Percentiles rank a stretch among this genome's conserved stretches.
Evolutionary conservation across 2,329 filamentous ascomycete species (phyloP).

Genomic region (Ilyonectria destructans): DNA sequence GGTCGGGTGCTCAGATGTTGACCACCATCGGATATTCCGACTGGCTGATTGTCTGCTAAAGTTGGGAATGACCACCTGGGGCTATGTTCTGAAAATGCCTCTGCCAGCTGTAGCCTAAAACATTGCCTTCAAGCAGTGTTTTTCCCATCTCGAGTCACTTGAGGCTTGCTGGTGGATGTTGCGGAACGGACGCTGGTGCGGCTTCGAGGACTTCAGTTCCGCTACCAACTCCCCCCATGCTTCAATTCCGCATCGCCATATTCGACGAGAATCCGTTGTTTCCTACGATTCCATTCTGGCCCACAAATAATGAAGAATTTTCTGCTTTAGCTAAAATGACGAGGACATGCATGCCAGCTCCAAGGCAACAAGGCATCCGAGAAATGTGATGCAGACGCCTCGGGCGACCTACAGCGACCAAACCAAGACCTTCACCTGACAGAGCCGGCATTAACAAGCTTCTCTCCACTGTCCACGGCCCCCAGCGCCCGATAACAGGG

Average conservation of each 20-base stretch:
- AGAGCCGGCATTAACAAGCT: not conserved
- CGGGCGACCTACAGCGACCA: conserved; percentile 19
- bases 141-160: not conserved
- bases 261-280: not conserved
- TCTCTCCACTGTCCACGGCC: not conserved
- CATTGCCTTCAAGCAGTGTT: not conserved
- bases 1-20: not conserved
- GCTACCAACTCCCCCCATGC: not conserved
- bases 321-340: conserved; percentile 1
- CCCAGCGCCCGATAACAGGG: not conserved
- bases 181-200: not conserved
- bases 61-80: not conserved
- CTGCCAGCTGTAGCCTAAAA: not conserved
- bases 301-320: conserved; percentile 11
- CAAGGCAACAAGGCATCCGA: conserved; percentile 32
- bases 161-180: not conserved
- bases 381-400: conserved; percentile 28
- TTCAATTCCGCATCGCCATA: not conserved
- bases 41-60: not conserved
- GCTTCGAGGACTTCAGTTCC: not conserved
- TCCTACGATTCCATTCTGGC: not conserved
- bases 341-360: conserved; percentile 6
- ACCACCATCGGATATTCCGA: not conserved
- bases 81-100: not conserved
- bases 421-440: conserved; percentile 4